Evolutionary conservation across 139 green algal genomes (phyloP), one percentile per base, ranked within the genome.

Genomic region (Zygnema circumcarinatum): DNA sequence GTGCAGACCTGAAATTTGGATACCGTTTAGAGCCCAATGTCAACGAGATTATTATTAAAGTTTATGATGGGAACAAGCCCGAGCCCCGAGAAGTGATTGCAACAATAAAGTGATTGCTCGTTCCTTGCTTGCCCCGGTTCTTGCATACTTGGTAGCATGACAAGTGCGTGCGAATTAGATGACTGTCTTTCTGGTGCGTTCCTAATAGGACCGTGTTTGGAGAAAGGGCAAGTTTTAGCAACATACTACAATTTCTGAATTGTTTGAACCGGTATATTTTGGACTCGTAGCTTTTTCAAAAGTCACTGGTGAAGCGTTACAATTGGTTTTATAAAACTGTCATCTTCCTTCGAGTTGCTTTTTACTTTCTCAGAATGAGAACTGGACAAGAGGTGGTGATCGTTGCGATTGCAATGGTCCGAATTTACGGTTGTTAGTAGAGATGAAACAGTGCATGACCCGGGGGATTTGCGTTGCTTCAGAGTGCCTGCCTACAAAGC

Each of bases 51-150:
- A 16, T 52, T 16, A 39, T 78, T 16, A 78, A 78, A 78, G 36
- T 78, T n/a, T 78, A 78, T 41, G 69, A 78, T 41, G 69, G 35
- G 69, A 78, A 39, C 11, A 78, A 78, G 16, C 69, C 69, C 3
- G 69, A 78, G 16, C 69, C 69, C 16, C 35, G 69, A 20, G 69
- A 78, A 20, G 69, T 78, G 3, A 78, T 78, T 78, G 69, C 69
- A 39, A 78, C 69, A 3, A 20, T 78, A 39, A 78, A 52, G 69
- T 78, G 36, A 41, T 7, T 41, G 11, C 16, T 41, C 69, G 35
- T 78, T 3, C 16, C 69, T 72, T 25, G 54, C 54, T 72, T 33
- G 25, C 54, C 29, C 54, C 29, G 25, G 54, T 29, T 72, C 25
- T 72, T 72, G 54, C 29, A 29, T 72, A 29, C 29, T 29, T 33